phyloP scores from a whole-genome alignment of 2,329 filamentous ascomycete genomes.

The Xylariaceae sp. region DNA sequence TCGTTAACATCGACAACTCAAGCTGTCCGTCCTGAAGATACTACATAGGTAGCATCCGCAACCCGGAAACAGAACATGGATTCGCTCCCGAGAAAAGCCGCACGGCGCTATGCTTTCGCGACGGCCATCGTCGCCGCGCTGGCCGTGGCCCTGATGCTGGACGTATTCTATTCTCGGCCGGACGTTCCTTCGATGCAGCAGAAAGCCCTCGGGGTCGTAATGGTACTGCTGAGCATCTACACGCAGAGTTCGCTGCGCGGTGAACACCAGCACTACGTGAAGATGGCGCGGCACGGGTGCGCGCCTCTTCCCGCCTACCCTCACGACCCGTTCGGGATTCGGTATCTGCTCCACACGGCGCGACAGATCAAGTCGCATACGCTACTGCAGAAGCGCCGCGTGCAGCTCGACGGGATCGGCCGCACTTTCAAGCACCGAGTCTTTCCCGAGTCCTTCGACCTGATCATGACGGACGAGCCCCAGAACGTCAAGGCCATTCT shows the following conservation, averaged over 20 bases:
- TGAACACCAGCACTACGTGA: conserved; percentile 21
- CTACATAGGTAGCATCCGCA: conserved; percentile 5
- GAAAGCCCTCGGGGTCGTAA: conserved; percentile 7
- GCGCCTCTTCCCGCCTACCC: conserved; percentile 25
- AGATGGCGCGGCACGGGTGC: conserved; percentile 25
- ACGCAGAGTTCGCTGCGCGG: conserved; percentile 23
- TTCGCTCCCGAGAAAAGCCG: conserved; percentile 19
- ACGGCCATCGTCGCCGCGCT: conserved; percentile 3
- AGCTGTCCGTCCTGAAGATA: background rate
- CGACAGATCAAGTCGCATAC: conserved; percentile 15
- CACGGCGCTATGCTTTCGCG: conserved; percentile 23
- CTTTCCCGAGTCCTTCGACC: conserved; percentile 24
- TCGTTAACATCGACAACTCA: background rate
- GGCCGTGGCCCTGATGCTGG: conserved; percentile 8
- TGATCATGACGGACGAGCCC: conserved; percentile 31
- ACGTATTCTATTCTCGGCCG: conserved; percentile 17
- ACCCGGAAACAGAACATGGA: conserved; percentile 5
- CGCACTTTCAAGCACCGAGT: conserved; percentile 30
- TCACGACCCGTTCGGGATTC: conserved; percentile 28
- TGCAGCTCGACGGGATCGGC: conserved; percentile 16
- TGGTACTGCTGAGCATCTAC: conserved; percentile 17
- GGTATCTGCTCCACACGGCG: conserved; percentile 29
- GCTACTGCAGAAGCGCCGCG: conserved; percentile 22
- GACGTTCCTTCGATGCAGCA: conserved; percentile 1
- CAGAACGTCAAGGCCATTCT: conserved; percentile 59